phyloP scores from a whole-genome alignment of 139 green algal genomes.

The Micractinium sp. region DNA sequence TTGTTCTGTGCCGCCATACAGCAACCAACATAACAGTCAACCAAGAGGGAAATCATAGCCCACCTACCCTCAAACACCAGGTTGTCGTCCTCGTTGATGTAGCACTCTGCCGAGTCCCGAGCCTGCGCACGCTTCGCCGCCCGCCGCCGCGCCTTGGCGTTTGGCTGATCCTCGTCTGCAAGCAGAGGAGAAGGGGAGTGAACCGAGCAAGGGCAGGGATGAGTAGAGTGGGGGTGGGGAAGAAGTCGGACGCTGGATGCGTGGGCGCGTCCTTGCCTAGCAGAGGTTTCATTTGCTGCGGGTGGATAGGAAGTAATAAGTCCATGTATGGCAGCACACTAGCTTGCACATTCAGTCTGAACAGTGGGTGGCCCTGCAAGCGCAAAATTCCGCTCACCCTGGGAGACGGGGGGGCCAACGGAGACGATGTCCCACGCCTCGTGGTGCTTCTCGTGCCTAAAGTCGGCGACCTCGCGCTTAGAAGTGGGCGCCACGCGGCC shows the following conservation, averaged over 20 bases:
- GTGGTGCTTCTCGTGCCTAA: conserved; percentile 45
- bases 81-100: conserved; percentile 51
- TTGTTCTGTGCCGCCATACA: too few species aligned
- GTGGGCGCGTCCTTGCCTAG: too few species aligned
- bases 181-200: neutral
- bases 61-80: conserved; percentile 72
- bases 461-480: conserved; percentile 65
- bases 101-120: conserved; percentile 24
- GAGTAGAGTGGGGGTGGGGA: too few species aligned
- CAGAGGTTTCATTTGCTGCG: neutral
- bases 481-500: neutral
- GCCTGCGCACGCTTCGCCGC: neutral
- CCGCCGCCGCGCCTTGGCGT: conserved; percentile 22
- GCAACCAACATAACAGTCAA: too few species aligned
- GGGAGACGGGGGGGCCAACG: conserved; percentile 15
- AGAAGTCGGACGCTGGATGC: too few species aligned
- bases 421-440: conserved; percentile 59
- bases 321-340: too few species aligned
- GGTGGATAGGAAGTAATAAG: too few species aligned
- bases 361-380: too few species aligned
- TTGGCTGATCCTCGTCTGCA: neutral
- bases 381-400: too few species aligned
- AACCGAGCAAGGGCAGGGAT: neutral
- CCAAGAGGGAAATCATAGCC: too few species aligned
- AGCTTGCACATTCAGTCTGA: neutral